Evolutionary conservation across 768 basidiomycete genomes (phyloP), one percentile per base, ranked within the genome.

Genomic region (Crucibulum laeve): DNA sequence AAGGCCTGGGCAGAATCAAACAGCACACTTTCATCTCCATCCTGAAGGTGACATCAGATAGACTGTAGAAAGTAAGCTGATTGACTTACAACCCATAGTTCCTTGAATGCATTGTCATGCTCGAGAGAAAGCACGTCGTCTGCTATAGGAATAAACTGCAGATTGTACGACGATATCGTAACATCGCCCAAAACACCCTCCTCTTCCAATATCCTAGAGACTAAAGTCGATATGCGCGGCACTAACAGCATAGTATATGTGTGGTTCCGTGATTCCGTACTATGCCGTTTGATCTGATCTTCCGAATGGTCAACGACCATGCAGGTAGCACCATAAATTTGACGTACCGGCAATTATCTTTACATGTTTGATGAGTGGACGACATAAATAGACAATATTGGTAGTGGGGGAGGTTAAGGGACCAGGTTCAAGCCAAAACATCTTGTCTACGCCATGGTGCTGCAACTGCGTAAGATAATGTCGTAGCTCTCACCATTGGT

Each of bases 401-500:
- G 87, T 77, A 4, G 94, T 93, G 3, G 81, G 76, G 2, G 90
- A 86, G 10, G 80, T 74, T 36, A 98, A 66, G 6, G 90, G 84
- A 14, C 94, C 94, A 8, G 85, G 64, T 64, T 98, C 96, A 18
- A 99, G 80, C 95, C 96, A 99, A 68, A 94, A 96, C 90, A 99
- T 95, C 73, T 96, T 96, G 70, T 97, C 94, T 3, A 99, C 91
- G 4, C 92, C 94, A 81, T 98, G 94, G 59, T 98, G 89, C 95
- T 98, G 53, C 43, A 18, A 22, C 36, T 10, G 22, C 26, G 13
- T 34, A 36, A 35, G 18, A 47, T 40, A 11, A 43, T 38, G 25
- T 28, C 23, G 32, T 21, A 15, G 8, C 28, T 15, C 28, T 10
- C 15, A 32, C 15, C 15, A 15, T n/a, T 10, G 19, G 5, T 45